Percentiles rank a stretch among this genome's conserved stretches.
Evolutionary conservation across 176 grass and related monocot species (phyloP).

Genomic region (Rhynchospora tenuis): DNA sequence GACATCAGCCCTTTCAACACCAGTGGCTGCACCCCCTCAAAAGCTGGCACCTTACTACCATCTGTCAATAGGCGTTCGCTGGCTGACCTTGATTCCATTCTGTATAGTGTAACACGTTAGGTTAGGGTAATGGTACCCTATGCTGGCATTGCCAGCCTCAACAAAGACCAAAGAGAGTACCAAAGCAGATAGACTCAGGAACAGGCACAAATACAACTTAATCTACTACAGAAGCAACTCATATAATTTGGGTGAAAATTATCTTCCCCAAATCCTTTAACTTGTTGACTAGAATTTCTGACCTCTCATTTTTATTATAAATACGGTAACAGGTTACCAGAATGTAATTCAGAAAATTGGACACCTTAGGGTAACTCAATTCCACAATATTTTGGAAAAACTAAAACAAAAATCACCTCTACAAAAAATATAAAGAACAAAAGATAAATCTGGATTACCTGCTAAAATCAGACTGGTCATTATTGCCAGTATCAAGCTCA

Average conservation of each 20-base stretch:
- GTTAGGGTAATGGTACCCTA: not conserved
- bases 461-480: slow-evolving; percentile 58
- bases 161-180: not conserved
- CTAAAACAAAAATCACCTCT: not conserved
- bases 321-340: not conserved
- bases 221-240: not conserved
- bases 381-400: not conserved
- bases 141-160: not conserved
- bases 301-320: not conserved
- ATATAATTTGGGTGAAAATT: not conserved
- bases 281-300: not conserved
- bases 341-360: not conserved
- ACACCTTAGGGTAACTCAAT: not conserved
- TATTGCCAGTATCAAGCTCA: slow-evolving; percentile 61
- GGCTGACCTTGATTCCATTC: slow-evolving; percentile 21
- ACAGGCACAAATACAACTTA: not conserved
- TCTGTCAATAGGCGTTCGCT: slow-evolving; percentile 51
- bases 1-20: slow-evolving; percentile 95
- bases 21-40: slow-evolving; percentile 90
- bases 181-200: not conserved
- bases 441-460: slow-evolving; percentile 45
- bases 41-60: slow-evolving; percentile 70
- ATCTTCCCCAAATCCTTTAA: not conserved
- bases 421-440: not conserved
- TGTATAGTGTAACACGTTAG: not conserved